These are phyloP conservation scores for Solanum ahanhuiri DNA, from an alignment of 257 asterid genomes.

Conservation along the genomic window DNA sequence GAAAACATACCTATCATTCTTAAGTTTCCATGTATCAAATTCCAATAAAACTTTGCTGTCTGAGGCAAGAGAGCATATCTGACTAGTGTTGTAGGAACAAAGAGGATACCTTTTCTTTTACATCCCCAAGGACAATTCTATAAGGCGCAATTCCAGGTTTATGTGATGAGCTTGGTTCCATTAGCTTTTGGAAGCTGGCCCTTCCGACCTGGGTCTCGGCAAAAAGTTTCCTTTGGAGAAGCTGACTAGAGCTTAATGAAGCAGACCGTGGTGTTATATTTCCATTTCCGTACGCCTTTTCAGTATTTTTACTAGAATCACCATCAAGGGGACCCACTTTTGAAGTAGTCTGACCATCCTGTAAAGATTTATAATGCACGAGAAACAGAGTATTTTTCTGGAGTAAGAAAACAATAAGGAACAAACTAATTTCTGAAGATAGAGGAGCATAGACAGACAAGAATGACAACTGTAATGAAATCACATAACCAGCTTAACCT, in stretches of 20 bases:
- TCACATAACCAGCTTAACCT: conserved; percentile 32
- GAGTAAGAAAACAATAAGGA: not conserved
- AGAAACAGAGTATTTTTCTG: not conserved
- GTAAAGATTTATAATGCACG: conserved; percentile 3
- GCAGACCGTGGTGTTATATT: conserved; percentile 33
- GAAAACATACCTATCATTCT: not conserved
- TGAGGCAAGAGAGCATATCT: not conserved
- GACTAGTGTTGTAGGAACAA: not conserved
- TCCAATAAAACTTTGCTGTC: not conserved
- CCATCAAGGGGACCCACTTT: conserved; percentile 13
- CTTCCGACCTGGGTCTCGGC: conserved; percentile 83
- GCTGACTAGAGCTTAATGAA: conserved; percentile 48
- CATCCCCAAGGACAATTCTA: conserved; percentile 80
- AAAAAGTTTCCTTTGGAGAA: conserved; percentile 63
- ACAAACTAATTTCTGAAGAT: not conserved
- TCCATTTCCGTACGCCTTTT: conserved; percentile 28
- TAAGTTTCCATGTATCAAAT: not conserved
- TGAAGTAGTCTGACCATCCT: conserved; percentile 46
- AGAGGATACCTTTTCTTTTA: conserved; percentile 67
- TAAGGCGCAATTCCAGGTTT: conserved; percentile 92
- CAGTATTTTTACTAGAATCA: conserved; percentile 20
- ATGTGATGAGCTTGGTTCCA: conserved; percentile 82
- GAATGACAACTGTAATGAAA: not conserved
- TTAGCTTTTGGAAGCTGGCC: conserved; percentile 78
- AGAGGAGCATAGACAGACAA: not conserved